Conservation (phyloP, 768 basidiomycete genomes). For the Lyophyllum shimeji region DNA sequence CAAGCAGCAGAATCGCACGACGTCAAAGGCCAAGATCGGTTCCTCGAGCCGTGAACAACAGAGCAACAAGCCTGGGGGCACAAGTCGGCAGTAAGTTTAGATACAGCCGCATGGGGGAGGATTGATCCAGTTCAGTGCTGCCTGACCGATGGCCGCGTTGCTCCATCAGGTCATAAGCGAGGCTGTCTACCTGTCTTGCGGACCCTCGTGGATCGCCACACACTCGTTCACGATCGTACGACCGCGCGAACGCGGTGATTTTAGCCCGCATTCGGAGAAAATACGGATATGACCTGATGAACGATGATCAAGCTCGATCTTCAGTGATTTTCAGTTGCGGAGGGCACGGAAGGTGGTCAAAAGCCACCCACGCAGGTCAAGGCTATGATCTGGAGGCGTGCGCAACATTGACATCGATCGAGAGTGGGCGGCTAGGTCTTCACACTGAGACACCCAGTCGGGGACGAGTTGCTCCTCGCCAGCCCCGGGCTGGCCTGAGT, state of each 20-base stretch:
- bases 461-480: too few species aligned
- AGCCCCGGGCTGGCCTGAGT: too few species aligned
- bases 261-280: background rate
- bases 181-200: background rate
- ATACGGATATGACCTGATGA: background rate
- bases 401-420: background rate
- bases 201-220: background rate
- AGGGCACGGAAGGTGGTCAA: background rate
- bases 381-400: background rate
- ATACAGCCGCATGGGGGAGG: background rate
- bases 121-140: background rate
- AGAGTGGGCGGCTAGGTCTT: background rate
- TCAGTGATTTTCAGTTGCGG: too few species aligned
- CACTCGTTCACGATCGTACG: background rate
- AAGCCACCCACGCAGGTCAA: background rate
- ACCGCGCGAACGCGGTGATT: background rate
- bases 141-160: background rate
- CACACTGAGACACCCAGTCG: too few species aligned
- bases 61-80: background rate
- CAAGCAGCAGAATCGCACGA: background rate
- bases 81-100: background rate
- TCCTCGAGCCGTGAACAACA: slow-evolving; percentile 1
- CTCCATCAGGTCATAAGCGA: background rate
- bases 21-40: background rate
- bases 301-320: too few species aligned